Evolutionary conservation across 768 basidiomycete species (phyloP), one percentile per base, ranked within the genome.

Genomic region (Phanerochaete carnosa): DNA sequence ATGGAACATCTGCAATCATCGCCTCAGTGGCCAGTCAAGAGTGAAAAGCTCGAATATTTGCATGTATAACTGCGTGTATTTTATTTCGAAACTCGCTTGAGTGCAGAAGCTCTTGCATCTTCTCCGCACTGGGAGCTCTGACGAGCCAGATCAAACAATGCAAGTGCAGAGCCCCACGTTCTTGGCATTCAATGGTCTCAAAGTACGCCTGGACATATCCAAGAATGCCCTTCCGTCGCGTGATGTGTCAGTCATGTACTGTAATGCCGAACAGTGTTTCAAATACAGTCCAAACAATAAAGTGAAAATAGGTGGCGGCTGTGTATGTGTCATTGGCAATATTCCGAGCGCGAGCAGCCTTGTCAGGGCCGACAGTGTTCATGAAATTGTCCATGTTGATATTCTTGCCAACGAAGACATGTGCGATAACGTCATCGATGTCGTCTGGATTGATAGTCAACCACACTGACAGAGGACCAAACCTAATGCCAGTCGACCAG

Each of bases 301-400:
- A 72, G 45, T 77, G 71, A 61, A 78, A 81, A 54, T 75, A 81
- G 50, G 73, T 69, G 0, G 78, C 76, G 0, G 79, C 70, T 0
- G 76, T 78, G 60, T 71, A 81, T 7, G 79, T 78, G 62, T 81
- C 77, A 0, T 26, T 30, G 0, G 78, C 75, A 8, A 80, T 70
- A 39, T 73, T 77, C 0, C 57, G 23, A 0, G 68, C 65, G 0
- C 75, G 65, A 33, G 63, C 52, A 0, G 61, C 43, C 0, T 33
- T 50, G 25, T 66, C 63, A 0, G 76, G 77, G 0, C 76, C 76
- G 2, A 61, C 45, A 0, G 66, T 64, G 0, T 57, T 28, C 11
- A 9, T 4, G 39, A 43, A 43, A 19, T 7, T 19, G 39, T 43
- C 39, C 11, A 43, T 9, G 19, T 43, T 19, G 8, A 43, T 43